phyloP scores from a whole-genome alignment of 2,329 filamentous ascomycete genomes.

The Penicillium sp. region DNA sequence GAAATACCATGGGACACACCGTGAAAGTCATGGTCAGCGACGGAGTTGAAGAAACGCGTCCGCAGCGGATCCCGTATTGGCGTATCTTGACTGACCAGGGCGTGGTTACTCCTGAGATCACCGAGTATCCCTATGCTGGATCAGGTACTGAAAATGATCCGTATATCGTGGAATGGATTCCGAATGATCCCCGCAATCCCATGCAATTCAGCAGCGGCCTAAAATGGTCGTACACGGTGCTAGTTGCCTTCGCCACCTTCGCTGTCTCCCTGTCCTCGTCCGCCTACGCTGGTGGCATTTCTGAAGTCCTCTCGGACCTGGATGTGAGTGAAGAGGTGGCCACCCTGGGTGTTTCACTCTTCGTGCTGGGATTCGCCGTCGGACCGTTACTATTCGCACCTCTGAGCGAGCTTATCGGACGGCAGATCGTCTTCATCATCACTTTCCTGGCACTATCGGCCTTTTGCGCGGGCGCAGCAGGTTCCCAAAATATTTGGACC shows the following conservation, averaged over 20 bases:
- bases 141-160: slow-evolving; percentile 36
- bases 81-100: slow-evolving; percentile 23
- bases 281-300: slow-evolving; percentile 42
- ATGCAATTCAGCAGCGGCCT: slow-evolving; percentile 55
- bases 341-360: slow-evolving; percentile 64
- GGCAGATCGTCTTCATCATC: slow-evolving; percentile 51
- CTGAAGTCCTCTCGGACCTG: slow-evolving; percentile 55
- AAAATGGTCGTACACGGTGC: slow-evolving; percentile 65
- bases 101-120: slow-evolving; percentile 22
- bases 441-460: slow-evolving; percentile 57
- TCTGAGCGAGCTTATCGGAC: slow-evolving; percentile 61
- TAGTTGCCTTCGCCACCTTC: slow-evolving; percentile 65
- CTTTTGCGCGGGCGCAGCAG: slow-evolving; percentile 60
- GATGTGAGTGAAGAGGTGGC: slow-evolving; percentile 52
- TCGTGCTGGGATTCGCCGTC: slow-evolving; percentile 60
- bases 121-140: slow-evolving; percentile 25
- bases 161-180: slow-evolving; percentile 48
- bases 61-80: slow-evolving; percentile 23
- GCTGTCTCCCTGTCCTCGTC: slow-evolving; percentile 69
- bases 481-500: slow-evolving; percentile 54
- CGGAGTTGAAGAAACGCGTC: slow-evolving; percentile 1
- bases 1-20: neutral
- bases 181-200: slow-evolving; percentile 66
- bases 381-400: slow-evolving; percentile 67
- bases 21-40: slow-evolving; percentile 2